A percentile compares a stretch with the other conserved stretches of the same genome.
Conservation (phyloP, 306 rosid species). For the Notholithocarpus densiflorus region DNA sequence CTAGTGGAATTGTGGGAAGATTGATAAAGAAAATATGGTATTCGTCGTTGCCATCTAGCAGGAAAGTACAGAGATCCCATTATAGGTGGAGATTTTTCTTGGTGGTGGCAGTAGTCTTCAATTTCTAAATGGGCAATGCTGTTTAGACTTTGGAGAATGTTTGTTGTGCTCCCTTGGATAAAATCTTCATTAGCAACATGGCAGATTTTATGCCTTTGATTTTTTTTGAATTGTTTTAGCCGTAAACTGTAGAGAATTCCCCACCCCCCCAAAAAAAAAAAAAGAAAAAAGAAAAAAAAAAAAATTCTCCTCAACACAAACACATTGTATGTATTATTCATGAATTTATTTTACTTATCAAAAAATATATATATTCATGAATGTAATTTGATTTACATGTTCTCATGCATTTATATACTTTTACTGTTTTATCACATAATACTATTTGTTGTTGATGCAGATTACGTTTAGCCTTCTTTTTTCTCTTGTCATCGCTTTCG, state of each 20-base stretch:
- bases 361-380: not conserved
- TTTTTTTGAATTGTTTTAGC: not conserved
- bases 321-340: not conserved
- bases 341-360: not conserved
- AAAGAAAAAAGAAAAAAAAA: rapidly evolving
- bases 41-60: not conserved
- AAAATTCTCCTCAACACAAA: no score
- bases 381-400: not conserved
- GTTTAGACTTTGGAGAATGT: not conserved
- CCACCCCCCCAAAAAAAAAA: not conserved
- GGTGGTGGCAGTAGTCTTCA: not conserved
- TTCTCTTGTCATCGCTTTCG: constrained; percentile 71
- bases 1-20: not conserved
- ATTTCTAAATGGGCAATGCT: not conserved
- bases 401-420: not conserved
- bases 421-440: constrained; percentile 21
- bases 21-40: not conserved
- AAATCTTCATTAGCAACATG: not conserved
- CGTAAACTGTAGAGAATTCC: not conserved
- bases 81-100: not conserved
- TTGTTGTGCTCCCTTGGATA: not conserved
- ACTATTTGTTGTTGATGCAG: constrained; percentile 50
- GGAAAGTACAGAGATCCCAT: not conserved
- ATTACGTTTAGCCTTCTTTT: constrained; percentile 83
- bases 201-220: not conserved